A percentile compares a stretch with the other conserved stretches of the same genome.
Evolutionary conservation across 2,329 filamentous ascomycete species (phyloP).

Genomic region (Phaeosphaeriaceae sp.): DNA sequence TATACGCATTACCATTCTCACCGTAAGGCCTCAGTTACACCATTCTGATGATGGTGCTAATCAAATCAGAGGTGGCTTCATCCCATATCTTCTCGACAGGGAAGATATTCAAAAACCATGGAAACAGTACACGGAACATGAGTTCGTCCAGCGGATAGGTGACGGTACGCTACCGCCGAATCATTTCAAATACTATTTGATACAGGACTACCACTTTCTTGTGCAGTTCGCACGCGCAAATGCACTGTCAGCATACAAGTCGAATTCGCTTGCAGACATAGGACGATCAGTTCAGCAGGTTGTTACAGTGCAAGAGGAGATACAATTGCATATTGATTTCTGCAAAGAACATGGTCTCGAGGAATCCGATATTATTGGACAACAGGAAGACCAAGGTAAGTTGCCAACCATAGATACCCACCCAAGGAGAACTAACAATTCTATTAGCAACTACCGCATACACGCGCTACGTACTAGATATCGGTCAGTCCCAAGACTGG

Average conservation of each 20-base stretch:
- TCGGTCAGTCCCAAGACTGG: constrained; percentile 88
- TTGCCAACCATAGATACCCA: too few relatives aligned
- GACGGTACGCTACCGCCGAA: constrained; percentile 75
- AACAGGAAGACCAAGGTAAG: constrained; percentile 75
- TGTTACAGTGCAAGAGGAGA: constrained; percentile 77
- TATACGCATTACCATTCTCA: constrained; percentile 70
- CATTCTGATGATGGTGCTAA: not conserved
- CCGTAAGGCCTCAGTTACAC: constrained; percentile 53
- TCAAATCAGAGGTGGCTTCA: constrained; percentile 66
- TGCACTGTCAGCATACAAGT: constrained; percentile 84
- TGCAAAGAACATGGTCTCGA: constrained; percentile 82
- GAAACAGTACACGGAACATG: constrained; percentile 78
- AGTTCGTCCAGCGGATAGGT: constrained; percentile 79
- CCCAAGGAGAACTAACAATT: not conserved
- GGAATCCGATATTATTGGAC: constrained; percentile 71
- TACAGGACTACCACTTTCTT: constrained; percentile 91
- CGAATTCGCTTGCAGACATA: constrained; percentile 75
- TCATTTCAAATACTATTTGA: constrained; percentile 85
- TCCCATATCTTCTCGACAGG: constrained; percentile 81
- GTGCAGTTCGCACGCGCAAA: constrained; percentile 87
- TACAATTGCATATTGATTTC: constrained; percentile 80
- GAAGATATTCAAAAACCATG: constrained; percentile 77
- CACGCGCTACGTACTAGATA: constrained; percentile 82
- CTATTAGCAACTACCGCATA: constrained; percentile 77
- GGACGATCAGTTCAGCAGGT: constrained; percentile 73